A percentile compares a stretch with the other conserved stretches of the same genome.
Evolutionary conservation across 148 eudicot species (phyloP).

Genomic region (Gaultheria prostrata): DNA sequence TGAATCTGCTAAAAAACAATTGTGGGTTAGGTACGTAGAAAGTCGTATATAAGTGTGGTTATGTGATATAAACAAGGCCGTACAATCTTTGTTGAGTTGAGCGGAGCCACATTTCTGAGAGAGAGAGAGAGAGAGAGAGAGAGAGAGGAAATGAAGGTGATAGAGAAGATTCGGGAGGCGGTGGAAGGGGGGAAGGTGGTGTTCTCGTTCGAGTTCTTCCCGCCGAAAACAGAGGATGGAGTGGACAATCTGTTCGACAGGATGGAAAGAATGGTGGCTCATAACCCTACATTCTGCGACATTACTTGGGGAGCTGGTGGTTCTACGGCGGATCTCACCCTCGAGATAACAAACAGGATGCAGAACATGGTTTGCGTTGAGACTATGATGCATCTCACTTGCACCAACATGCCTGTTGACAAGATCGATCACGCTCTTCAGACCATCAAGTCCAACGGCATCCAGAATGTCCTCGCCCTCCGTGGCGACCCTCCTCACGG

Average conservation of each 20-base stretch:
- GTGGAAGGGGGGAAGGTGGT: constrained; percentile 34
- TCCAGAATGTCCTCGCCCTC: constrained; percentile 91
- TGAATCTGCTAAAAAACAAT: not conserved
- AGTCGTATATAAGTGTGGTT: too few species aligned
- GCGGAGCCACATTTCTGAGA: not conserved
- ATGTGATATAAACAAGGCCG: too few species aligned
- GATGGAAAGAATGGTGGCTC: constrained; percentile 90
- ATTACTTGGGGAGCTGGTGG: constrained; percentile 99
- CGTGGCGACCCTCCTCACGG: constrained; percentile 98
- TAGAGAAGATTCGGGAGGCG: constrained; percentile 68
- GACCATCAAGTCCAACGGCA: constrained; percentile 60
- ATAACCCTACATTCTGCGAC: constrained; percentile 80
- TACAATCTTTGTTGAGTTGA: not conserved
- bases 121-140: not conserved
- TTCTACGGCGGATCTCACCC: constrained; percentile 88
- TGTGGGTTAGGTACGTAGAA: not conserved
- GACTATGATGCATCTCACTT: constrained; percentile 95
- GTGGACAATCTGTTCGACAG: constrained; percentile 90
- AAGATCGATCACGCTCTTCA: constrained; percentile 82
- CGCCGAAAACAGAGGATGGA: constrained; percentile 91
- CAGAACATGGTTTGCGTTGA: constrained; percentile 93
- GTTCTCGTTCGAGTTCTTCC: constrained; percentile 95
- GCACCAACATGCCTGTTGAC: constrained; percentile 94
- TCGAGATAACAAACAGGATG: constrained; percentile 84
- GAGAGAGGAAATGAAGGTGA: constrained; percentile 67